Base-by-base conservation (phyloP, 257 asterid species). In the Mitragyna speciosa region DNA sequence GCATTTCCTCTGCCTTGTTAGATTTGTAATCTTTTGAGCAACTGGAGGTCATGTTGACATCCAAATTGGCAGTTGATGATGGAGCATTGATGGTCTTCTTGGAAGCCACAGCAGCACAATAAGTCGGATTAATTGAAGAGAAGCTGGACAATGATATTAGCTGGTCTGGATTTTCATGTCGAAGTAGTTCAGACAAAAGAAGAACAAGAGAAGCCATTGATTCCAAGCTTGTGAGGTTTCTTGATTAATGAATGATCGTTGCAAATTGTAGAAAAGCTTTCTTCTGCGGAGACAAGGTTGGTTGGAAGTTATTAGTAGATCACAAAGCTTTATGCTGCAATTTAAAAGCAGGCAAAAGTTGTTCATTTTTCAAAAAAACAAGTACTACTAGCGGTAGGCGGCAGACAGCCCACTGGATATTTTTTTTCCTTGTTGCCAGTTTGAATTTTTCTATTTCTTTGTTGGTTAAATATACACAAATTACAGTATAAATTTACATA, bases 121-220 rank as follows among this genome's bases (percentile, higher is more conserved):
- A 19, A 68, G 39, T 2, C 48, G 85, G 7, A 56, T 86, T 20
- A 11, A 78, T 15, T 11, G 79, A 6, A 47, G 85, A 51, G 86
- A 26, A 22, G 52, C 11, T 2, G 85, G 41, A 0, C 7, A 78
- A 58, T 5, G 79, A 76, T 16, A 87, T 72, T 7, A 90, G 81
- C 41, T 17, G 74, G 82, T 87, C 96, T 2, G 61, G 59, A 75
- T 83, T 86, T 71, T 88, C 87, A 52, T 86, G 92, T 51, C 84
- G 85, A 45, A 89, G 87, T 22, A 91, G 83, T 84, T 88, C 96
- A 58, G 91, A 87, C 26, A 91, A 63, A 20, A 91, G 88, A 73
- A 91, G 96, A 86, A 91, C 79, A 2, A 91, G 87, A 70, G 96
- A 87, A 77, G 96, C 96, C 96, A 91, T 91, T 76, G 20, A 26